A percentile compares a stretch with the other conserved stretches of the same genome.
phyloP scores from a whole-genome alignment of 768 basidiomycete genomes.

The Mycena kentingensis region DNA sequence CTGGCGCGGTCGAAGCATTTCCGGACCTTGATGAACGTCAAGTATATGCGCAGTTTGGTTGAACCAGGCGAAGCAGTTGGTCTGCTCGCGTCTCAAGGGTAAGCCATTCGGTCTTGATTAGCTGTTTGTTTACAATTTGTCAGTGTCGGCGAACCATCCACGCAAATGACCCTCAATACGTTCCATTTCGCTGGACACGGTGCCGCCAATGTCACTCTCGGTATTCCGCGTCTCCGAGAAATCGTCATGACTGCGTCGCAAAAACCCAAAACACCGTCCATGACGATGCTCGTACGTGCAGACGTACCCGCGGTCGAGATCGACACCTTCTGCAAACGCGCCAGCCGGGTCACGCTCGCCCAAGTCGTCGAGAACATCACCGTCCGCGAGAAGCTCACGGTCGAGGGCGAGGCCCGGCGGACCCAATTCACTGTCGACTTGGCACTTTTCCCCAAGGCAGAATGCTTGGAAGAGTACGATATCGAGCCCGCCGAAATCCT shows the following conservation, averaged over 20 bases:
- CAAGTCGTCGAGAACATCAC: constrained; percentile 83
- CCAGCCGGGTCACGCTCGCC: constrained; percentile 81
- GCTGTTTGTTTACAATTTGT: background rate
- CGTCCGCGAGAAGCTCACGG: constrained; percentile 76
- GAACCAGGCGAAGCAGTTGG: constrained; percentile 99
- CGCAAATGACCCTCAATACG: constrained; percentile 99
- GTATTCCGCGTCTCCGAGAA: constrained; percentile 97
- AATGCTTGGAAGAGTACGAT: constrained; percentile 84
- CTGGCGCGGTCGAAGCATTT: constrained; percentile 61
- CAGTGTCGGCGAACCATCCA: constrained; percentile 97
- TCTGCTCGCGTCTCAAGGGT: constrained; percentile 96
- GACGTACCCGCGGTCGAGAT: constrained; percentile 57
- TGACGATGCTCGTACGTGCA: constrained; percentile 76
- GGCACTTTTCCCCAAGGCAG: constrained; percentile 81
- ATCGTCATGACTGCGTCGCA: constrained; percentile 98
- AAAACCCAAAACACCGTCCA: constrained; percentile 96
- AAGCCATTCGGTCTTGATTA: constrained; percentile 29
- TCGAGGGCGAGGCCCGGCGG: constrained; percentile 66
- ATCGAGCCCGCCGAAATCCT: constrained; percentile 74
- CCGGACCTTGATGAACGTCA: constrained; percentile 81
- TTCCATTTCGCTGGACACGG: constrained; percentile 99
- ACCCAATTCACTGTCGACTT: constrained; percentile 82
- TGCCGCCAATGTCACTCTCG: constrained; percentile 97
- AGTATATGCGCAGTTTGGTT: constrained; percentile 90
- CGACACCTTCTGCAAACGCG: constrained; percentile 83